phyloP scores from a whole-genome alignment of 257 asterid genomes.

The Solanum lycopersicoides region DNA sequence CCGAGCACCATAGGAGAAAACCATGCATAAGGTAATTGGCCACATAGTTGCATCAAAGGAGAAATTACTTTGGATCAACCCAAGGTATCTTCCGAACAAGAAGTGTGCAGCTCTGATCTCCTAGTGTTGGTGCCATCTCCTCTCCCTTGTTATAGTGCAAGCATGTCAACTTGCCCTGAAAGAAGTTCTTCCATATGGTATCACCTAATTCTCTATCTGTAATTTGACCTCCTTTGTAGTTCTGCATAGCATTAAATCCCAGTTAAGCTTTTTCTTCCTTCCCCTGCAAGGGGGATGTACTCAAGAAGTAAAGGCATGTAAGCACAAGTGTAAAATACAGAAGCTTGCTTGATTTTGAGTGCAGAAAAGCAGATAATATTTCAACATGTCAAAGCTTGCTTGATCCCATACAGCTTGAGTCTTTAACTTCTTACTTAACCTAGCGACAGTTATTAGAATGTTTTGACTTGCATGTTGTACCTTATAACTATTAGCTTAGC shows the following conservation, averaged over 20 bases:
- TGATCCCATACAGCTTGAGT: neutral
- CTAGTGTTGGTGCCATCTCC: slow-evolving; percentile 70
- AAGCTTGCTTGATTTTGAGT: neutral
- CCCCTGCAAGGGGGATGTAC: neutral
- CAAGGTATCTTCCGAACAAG: slow-evolving; percentile 76
- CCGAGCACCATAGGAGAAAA: neutral
- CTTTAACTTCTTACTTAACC: neutral
- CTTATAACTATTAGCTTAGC: neutral
- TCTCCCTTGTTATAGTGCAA: slow-evolving; percentile 71
- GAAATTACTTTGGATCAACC: slow-evolving; percentile 51
- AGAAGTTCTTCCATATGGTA: slow-evolving; percentile 37
- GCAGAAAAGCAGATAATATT: neutral
- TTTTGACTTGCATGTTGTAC: neutral
- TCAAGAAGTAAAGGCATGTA: neutral
- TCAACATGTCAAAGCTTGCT: neutral
- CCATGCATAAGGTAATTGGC: neutral
- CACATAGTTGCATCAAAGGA: neutral
- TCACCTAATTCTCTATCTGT: slow-evolving; percentile 32
- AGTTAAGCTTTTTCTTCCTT: neutral
- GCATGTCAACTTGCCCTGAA: slow-evolving; percentile 66
- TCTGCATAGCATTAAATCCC: slow-evolving; percentile 29
- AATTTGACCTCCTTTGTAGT: slow-evolving; percentile 33
- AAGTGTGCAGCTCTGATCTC: slow-evolving; percentile 61
- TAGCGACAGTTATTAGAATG: neutral
- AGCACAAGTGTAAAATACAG: neutral